These are phyloP conservation scores for Avena sativa DNA, from an alignment of 176 grass and related monocot genomes.

Conservation along the genomic window DNA sequence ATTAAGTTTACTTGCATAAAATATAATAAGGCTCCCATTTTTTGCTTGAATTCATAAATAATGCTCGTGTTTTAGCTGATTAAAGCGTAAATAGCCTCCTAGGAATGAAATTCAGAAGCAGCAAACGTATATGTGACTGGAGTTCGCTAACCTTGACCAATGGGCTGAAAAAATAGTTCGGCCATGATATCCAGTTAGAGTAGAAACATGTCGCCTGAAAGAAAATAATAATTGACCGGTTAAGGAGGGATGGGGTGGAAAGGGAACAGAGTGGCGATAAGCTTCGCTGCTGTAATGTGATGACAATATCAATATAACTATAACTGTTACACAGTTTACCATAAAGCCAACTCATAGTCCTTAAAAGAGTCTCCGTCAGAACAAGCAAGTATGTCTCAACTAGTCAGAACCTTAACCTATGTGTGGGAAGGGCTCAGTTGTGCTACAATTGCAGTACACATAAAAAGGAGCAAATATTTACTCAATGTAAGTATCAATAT, in stretches of 20 bases:
- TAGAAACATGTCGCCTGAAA: constrained; percentile 83
- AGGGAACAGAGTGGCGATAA: background rate
- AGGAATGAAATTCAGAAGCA: constrained; percentile 2
- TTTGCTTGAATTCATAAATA: constrained; percentile 29
- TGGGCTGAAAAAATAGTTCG: constrained; percentile 91
- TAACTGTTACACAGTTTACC: constrained; percentile 2
- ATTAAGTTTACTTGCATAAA: constrained; percentile 6
- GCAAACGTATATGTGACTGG: background rate
- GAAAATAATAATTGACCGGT: constrained; percentile 41
- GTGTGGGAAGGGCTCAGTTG: background rate
- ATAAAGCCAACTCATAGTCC: constrained; percentile 7
- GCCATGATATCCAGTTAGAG: constrained; percentile 83
- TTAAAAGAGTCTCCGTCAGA: constrained; percentile 3
- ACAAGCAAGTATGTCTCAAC: constrained; percentile 29
- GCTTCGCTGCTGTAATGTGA: background rate
- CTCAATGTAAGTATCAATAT: background rate
- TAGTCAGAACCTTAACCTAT: constrained; percentile 19
- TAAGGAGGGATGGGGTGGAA: constrained; percentile 27
- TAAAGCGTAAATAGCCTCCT: constrained; percentile 22
- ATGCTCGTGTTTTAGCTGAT: constrained; percentile 26
- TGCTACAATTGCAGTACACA: background rate
- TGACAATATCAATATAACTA: constrained; percentile 25
- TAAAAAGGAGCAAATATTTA: constrained; percentile 16
- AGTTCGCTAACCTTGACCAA: constrained; percentile 80
- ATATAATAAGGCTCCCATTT: background rate